Base-by-base conservation (phyloP, 345 rosid species). In the Geranium rotundifolium region DNA sequence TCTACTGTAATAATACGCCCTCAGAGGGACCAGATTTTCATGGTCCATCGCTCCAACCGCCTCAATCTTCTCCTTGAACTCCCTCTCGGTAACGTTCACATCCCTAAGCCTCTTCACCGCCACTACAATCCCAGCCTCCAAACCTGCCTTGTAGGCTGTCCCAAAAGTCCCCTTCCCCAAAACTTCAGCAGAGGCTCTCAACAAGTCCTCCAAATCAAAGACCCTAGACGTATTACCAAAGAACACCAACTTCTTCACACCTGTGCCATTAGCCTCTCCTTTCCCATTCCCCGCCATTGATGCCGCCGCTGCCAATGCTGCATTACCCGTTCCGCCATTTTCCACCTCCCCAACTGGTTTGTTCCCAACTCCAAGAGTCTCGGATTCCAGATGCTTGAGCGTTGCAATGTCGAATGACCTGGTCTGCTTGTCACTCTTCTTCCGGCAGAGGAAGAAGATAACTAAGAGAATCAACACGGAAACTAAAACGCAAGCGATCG, bases 171-270 rank as follows among this genome's bases (percentile, higher is more conserved):
- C 99, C 67, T 90, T 95, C 57, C 99, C 99, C 31, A 95, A 63
- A 67, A 93, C 99, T 76, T 93, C 99, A 0, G 99, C 99, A 0
- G 99, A 93, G 29, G 97, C 99, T 72, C 97, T 88, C 84, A 93
- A 72, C 76, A 95, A 71, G 65, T 95, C 97, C 77, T 95, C 99
- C 77, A 95, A 80, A 59, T 95, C 97, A 67, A 95, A 95, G 57
- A 80, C 87, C 75, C 64, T 85, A 0, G 81, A 56, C 0, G 89
- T 73, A 23, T 84, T 95, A 54, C 96, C 95, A 19, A 95, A 90
- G 73, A 95, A 90, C 58, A 90, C 79, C 71, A 95, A 57, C 63
- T 86, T 95, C 72, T 76, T 87, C 30, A 66, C 54, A 13, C n/a
- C 41, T 1, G 60, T 55, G 27, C 75, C 85, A 59, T 64, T 68